Conservation (phyloP, 2,329 filamentous ascomycete genomes). For the Paracamarosporium sp. region DNA sequence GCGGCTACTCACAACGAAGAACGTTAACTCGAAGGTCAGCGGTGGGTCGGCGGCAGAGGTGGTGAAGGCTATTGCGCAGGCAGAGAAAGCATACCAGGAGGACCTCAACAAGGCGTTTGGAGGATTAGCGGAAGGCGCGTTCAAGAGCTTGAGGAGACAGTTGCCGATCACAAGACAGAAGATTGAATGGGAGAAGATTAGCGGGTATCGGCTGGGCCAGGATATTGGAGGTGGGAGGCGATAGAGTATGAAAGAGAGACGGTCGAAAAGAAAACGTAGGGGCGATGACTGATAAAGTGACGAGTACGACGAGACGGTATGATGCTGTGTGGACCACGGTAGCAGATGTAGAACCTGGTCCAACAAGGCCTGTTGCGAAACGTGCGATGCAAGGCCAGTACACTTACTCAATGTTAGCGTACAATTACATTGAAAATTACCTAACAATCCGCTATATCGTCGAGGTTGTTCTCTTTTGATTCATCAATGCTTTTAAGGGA, state of each 20-base stretch:
- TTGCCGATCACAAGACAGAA: slow-evolving; percentile 96
- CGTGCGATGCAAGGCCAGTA: no score
- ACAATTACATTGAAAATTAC: no score
- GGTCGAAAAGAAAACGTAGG: no score
- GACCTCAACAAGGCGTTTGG: slow-evolving; percentile 92
- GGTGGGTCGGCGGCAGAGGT: slow-evolving; percentile 70
- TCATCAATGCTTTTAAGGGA: no score
- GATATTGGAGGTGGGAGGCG: slow-evolving; percentile 59
- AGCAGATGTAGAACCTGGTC: no score
- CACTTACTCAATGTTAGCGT: no score
- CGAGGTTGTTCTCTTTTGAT: no score
- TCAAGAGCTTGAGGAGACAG: slow-evolving; percentile 91
- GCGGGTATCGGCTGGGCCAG: slow-evolving; percentile 75
- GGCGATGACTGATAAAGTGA: no score
- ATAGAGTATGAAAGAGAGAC: slow-evolving; percentile 18
- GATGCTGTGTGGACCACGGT: no score
- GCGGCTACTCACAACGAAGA: slow-evolving; percentile 86
- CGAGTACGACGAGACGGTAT: neutral
- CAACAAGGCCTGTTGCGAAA: no score
- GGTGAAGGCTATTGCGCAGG: slow-evolving; percentile 75
- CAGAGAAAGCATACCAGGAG: slow-evolving; percentile 94
- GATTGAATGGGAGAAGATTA: slow-evolving; percentile 99
- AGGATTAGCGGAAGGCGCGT: slow-evolving; percentile 88
- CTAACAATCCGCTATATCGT: no score
- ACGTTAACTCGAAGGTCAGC: slow-evolving; percentile 67